Percentiles rank a stretch among this genome's conserved stretches.
Evolutionary conservation across 2,329 filamentous ascomycete genomes (phyloP).

Genomic region (Pseudogymnoascus destructans): DNA sequence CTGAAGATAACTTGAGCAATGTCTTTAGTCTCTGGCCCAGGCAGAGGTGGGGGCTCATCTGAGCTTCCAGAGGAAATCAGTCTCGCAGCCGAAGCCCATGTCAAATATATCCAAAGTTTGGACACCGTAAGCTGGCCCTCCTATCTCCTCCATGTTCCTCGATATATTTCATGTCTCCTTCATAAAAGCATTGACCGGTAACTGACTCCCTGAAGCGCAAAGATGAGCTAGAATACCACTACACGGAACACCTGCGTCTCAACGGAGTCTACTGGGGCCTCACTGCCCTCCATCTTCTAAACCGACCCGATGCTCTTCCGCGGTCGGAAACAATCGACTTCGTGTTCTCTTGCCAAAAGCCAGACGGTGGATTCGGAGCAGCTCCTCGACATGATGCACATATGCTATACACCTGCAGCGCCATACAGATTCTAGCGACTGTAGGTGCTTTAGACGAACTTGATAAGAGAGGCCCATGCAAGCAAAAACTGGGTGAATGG

Average conservation of each 20-base stretch:
- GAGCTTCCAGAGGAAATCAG: constrained; percentile 24
- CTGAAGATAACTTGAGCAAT: constrained; percentile 14
- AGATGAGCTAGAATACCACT: constrained; percentile 94
- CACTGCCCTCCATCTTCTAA: constrained; percentile 73
- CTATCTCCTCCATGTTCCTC: constrained; percentile 17
- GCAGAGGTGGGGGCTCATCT: constrained; percentile 17
- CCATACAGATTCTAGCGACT: constrained; percentile 82
- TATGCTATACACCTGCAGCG: constrained; percentile 91
- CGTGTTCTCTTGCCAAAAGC: constrained; percentile 86
- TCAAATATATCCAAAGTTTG: constrained; percentile 84
- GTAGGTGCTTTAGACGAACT: constrained; percentile 75
- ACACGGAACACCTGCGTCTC: constrained; percentile 90
- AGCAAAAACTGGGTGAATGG: constrained; percentile 59
- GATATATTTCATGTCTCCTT: not conserved
- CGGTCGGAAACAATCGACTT: constrained; percentile 75
- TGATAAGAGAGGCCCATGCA: constrained; percentile 47
- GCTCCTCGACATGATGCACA: constrained; percentile 91
- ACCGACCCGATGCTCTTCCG: constrained; percentile 67
- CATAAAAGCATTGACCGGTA: constrained; percentile 18
- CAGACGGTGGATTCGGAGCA: constrained; percentile 82
- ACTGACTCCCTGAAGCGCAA: constrained; percentile 46
- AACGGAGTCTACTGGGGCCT: constrained; percentile 97
- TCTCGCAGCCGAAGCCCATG: constrained; percentile 43
- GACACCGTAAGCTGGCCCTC: constrained; percentile 52
- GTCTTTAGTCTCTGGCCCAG: constrained; percentile 25